Percentiles rank a stretch among this genome's conserved stretches.
Evolutionary conservation across 2,329 filamentous ascomycete genomes (phyloP).

Genomic region (Curvularia sp.): DNA sequence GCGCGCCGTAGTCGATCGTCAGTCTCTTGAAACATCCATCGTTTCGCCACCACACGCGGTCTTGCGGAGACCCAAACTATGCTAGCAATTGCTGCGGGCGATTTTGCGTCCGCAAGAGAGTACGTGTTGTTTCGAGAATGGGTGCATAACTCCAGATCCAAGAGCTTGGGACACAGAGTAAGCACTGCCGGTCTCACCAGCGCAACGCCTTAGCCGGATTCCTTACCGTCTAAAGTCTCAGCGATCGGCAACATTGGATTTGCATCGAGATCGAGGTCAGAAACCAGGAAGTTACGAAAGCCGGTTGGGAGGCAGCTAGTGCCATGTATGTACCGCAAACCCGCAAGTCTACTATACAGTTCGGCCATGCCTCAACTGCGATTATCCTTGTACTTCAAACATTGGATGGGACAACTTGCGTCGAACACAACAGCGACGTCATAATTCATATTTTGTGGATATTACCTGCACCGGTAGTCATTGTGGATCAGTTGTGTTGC

Average conservation of each 20-base stretch:
- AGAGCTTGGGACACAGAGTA: neutral
- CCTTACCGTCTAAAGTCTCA: slow-evolving; percentile 1
- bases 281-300: neutral
- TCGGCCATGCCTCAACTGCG: slow-evolving; percentile 11
- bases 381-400: slow-evolving; percentile 13
- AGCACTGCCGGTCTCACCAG: slow-evolving; percentile 6
- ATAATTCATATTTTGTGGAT: neutral
- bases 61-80: neutral
- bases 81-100: neutral
- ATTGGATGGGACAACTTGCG: neutral
- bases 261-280: slow-evolving; percentile 8
- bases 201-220: slow-evolving; percentile 2
- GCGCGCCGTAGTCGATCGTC: neutral
- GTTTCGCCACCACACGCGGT: slow-evolving; percentile 1
- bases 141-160: neutral
- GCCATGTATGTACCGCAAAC: neutral
- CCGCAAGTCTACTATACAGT: slow-evolving; percentile 2
- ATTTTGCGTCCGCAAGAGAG: neutral
- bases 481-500: neutral
- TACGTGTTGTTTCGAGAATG: neutral
- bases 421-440: slow-evolving; percentile 5
- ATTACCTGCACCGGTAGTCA: neutral
- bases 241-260: slow-evolving; percentile 6
- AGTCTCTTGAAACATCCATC: slow-evolving; percentile 2
- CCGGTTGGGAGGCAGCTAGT: neutral